These are phyloP conservation scores for Baorangia bicolor DNA, from an alignment of 768 basidiomycete genomes.

Conservation along the genomic window DNA sequence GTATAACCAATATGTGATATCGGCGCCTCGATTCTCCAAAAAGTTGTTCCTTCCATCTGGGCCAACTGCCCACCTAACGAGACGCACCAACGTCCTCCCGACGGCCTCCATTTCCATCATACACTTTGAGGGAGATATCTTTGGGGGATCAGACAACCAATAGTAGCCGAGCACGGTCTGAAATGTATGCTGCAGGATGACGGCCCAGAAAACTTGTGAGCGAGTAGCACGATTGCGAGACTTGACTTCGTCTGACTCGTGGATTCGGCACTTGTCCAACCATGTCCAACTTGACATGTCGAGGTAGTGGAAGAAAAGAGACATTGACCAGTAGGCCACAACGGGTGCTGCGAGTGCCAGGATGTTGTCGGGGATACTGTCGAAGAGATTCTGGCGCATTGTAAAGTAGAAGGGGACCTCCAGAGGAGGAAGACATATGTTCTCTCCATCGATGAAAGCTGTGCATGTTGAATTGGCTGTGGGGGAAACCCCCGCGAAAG, in stretches of 20 bases:
- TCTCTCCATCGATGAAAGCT: constrained; percentile 33
- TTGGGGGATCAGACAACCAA: constrained; percentile 54
- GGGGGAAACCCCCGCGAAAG: background rate
- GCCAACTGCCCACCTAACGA: constrained; percentile 42
- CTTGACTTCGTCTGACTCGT: constrained; percentile 79
- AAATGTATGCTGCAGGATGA: constrained; percentile 80
- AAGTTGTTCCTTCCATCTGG: constrained; percentile 36
- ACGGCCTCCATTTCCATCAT: constrained; percentile 42
- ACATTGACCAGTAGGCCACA: constrained; percentile 80
- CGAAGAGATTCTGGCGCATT: constrained; percentile 45
- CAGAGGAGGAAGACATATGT: constrained; percentile 36
- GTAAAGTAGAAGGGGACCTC: constrained; percentile 58
- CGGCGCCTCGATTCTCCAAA: constrained; percentile 37
- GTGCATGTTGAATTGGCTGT: constrained; percentile 40
- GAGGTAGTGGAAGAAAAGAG: constrained; percentile 76
- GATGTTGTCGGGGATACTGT: constrained; percentile 63
- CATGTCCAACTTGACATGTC: constrained; percentile 76
- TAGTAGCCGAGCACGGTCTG: constrained; percentile 76
- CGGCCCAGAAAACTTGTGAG: constrained; percentile 70
- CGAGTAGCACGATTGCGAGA: constrained; percentile 73
- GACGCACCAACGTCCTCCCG: constrained; percentile 39
- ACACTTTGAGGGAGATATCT: constrained; percentile 37
- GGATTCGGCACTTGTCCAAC: constrained; percentile 83
- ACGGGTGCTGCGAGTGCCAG: constrained; percentile 75
- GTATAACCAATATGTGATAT: constrained; percentile 66